These are phyloP conservation scores for Zizania latifolia DNA, from an alignment of 176 grass and related monocot species.

Conservation along the genomic window DNA sequence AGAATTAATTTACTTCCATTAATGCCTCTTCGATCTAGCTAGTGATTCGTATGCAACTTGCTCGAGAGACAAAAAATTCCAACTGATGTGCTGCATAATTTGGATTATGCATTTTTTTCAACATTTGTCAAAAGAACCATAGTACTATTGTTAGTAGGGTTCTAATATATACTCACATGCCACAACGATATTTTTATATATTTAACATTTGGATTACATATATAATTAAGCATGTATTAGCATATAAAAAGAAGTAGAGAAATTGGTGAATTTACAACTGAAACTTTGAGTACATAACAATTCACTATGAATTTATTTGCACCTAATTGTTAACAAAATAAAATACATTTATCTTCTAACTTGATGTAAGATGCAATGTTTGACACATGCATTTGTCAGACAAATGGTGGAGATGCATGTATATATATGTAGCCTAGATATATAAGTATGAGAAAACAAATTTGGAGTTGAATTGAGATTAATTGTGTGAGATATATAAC, in stretches of 20 bases:
- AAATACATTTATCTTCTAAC: not conserved
- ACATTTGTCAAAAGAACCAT: not conserved
- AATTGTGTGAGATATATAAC: not conserved
- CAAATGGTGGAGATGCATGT: not conserved
- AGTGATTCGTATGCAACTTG: conserved; percentile 30
- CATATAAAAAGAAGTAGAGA: not conserved
- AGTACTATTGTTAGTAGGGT: not conserved
- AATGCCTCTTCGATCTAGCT: conserved; percentile 54
- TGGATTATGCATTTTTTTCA: not conserved
- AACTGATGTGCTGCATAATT: not conserved
- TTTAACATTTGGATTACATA: not conserved
- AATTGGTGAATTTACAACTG: not conserved
- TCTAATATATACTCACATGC: no score
- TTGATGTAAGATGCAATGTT: not conserved
- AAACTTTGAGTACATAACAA: not conserved
- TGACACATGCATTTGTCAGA: not conserved
- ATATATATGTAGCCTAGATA: not conserved
- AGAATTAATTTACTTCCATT: conserved; percentile 55
- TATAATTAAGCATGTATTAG: not conserved
- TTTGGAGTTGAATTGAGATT: not conserved
- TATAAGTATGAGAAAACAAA: not conserved
- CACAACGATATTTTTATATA: no score
- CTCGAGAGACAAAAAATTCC: not conserved
- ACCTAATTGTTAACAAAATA: not conserved
- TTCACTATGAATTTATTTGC: not conserved